A percentile compares a stretch with the other conserved stretches of the same genome.
Evolutionary conservation across 208 protist species (phyloP).

Genomic region (Trypanosoma avium): DNA sequence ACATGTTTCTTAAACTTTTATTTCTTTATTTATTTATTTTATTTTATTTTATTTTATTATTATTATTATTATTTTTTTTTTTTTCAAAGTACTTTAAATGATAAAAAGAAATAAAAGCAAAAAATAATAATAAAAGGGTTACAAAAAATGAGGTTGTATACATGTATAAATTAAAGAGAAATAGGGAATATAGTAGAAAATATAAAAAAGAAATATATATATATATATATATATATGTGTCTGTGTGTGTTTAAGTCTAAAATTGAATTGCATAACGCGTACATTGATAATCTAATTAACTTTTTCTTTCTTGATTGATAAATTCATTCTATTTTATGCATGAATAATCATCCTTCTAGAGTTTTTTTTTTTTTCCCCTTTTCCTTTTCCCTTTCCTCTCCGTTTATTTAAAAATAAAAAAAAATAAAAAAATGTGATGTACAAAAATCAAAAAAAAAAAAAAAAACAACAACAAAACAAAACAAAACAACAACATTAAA

Average conservation of each 20-base stretch:
- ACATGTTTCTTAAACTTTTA: too few species aligned
- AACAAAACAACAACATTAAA: not conserved
- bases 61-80: too few species aligned
- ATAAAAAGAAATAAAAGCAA: too few species aligned
- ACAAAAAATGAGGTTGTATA: too few species aligned
- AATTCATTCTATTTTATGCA: too few species aligned
- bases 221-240: constrained; percentile 13
- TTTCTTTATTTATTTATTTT: too few species aligned
- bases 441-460: not conserved
- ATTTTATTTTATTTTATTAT: too few species aligned
- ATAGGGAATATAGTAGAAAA: not conserved
- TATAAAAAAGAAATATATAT: constrained; percentile 7
- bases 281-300: too few species aligned
- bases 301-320: too few species aligned
- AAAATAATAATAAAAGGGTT: constrained; percentile 5
- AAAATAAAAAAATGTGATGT: not conserved
- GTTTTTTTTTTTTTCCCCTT: not conserved
- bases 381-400: not conserved
- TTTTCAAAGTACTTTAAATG: too few species aligned
- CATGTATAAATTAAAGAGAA: not conserved
- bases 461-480: constrained; percentile 2
- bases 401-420: constrained; percentile 3
- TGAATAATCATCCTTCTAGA: too few species aligned
- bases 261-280: not conserved
- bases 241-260: not conserved